Evolutionary conservation across 2,329 filamentous ascomycete genomes (phyloP), one percentile per base, ranked within the genome.

Genomic region (Cladophialophora carrionii): DNA sequence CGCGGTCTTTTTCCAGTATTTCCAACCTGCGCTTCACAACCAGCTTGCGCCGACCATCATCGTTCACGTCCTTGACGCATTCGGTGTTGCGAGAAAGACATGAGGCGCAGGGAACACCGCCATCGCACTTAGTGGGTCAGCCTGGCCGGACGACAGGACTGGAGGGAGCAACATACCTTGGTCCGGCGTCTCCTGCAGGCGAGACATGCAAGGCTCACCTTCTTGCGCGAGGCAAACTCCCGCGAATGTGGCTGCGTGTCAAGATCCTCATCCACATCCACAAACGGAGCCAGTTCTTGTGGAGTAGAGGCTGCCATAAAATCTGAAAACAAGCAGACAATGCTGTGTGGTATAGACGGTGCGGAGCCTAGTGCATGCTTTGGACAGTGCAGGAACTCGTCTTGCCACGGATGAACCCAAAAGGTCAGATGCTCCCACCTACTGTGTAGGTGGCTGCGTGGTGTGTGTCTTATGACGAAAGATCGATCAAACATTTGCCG

Each of bases 1-100:
- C 70, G 68, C 22, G 68, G 62, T 77, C 76, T 57, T 74, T 76
- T 20, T 77, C 72, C 3, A 78, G 61, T 7, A 76, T 66, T 60
- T 77, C 75, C 12, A 78, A 68, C 20, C 66, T 61, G 4, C 73
- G 73, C 34, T 67, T 66, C 43, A 66, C 59, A 37, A 56, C 66
- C 12, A 66, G 63, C 53, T 73, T 73, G 10, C 73, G 74, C 34
- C 73, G 74, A 64, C 72, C 71, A 55, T 75, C 74, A 53, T 71
- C 68, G 63, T 71, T 69, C 61, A 72, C 72, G 56, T 74, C 70
- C 43, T 73, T 71, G 55, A 67, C 37, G 57, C 73, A 74, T 48
- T 71, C 68, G 52, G 73, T 67, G 29, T 70, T 68, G 48, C 74
- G 73, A 1, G 68, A 65, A n/a, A 69, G 58, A 53, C 73, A 75